Evolutionary conservation across 495 filamentous ascomycete species (phyloP), one percentile per base, ranked within the genome.

Genomic region (Penicillium tannophilum): DNA sequence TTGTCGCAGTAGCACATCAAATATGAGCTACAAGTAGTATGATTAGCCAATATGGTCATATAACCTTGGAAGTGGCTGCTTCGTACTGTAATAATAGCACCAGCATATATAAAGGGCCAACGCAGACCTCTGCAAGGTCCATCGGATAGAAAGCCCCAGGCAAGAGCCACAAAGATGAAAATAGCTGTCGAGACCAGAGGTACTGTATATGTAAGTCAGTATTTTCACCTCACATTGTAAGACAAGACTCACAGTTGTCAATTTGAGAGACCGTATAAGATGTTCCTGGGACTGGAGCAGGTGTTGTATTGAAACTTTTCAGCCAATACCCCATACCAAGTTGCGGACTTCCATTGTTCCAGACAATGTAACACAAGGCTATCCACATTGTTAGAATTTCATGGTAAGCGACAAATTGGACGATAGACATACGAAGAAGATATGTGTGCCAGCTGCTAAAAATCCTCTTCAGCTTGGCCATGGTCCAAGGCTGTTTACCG

Each of bases 61-160:
- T 2, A 41, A 41, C 2, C 33, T 8, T 11, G 41, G n/a, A 33
- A 9, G 9, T 19, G 4, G 6, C 11, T 8, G 35, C 23, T 4
- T 54, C 68, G 62, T 54, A 75, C 68, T 4, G 69, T 70, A 30
- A 71, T 61, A 17, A 69, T 48, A 41, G 73, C 70, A 16, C 73
- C 73, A 10, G 55, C 41, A 24, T 76, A 67, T 28, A 76, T 70
- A 44, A 76, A 76, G 19, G 72, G 73, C 68, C 68, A 74, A 2
- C 73, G 68, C 8, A 69, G 58, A 0, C 73, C 73, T 9, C 62
- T 61, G 23, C 51, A 71, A 3, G 64, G 65, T 6, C 72, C 70
- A 55, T 75, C 73, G 3, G 73, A 76, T 0, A 73, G 55, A 67
- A 65, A 76, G 16, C 61, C 73, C 73, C 70, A 74, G 17, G 65